phyloP scores from a whole-genome alignment of 2,329 filamentous ascomycete genomes.

The Rhynchosporium agropyri region DNA sequence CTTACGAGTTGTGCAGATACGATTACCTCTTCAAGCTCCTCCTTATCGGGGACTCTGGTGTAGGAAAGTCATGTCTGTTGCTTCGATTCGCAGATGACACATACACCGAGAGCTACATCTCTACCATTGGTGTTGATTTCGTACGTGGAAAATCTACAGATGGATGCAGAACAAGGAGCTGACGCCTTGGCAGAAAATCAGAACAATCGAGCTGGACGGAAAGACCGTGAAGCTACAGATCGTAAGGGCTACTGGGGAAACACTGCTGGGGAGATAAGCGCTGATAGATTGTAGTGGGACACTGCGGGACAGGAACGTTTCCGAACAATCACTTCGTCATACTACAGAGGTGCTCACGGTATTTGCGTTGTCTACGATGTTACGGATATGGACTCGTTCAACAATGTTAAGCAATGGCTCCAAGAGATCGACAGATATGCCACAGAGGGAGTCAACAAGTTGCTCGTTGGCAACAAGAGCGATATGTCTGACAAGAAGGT shows the following conservation, averaged over 20 bases:
- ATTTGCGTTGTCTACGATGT: slow-evolving; percentile 99
- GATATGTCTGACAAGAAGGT: slow-evolving; percentile 99
- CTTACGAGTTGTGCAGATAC: slow-evolving; percentile 69
- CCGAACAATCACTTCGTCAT: slow-evolving; percentile 98
- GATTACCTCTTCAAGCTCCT: slow-evolving; percentile 99
- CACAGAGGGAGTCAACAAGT: slow-evolving; percentile 99
- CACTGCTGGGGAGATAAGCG: slow-evolving; percentile 14
- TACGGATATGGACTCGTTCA: slow-evolving; percentile 99
- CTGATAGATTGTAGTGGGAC: slow-evolving; percentile 75
- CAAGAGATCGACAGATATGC: slow-evolving; percentile 99
- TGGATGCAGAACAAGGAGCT: slow-evolving; percentile 33
- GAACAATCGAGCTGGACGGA: slow-evolving; percentile 98
- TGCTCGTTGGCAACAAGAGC: slow-evolving; percentile 99
- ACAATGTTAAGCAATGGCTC: slow-evolving; percentile 99
- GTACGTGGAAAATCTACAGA: slow-evolving; percentile 55
- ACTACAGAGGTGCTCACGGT: slow-evolving; percentile 98
- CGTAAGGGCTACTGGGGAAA: slow-evolving; percentile 59
- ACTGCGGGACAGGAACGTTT: slow-evolving; percentile 99
- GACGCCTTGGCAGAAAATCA: slow-evolving; percentile 79
- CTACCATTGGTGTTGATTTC: slow-evolving; percentile 98
- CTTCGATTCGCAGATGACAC: slow-evolving; percentile 98
- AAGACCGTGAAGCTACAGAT: slow-evolving; percentile 99
- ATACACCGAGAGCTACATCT: slow-evolving; percentile 99
- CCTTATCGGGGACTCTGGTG: slow-evolving; percentile 99
- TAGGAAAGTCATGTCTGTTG: slow-evolving; percentile 98